phyloP scores from a whole-genome alignment of 345 rosid genomes.

The Eucalyptus coolabah region DNA sequence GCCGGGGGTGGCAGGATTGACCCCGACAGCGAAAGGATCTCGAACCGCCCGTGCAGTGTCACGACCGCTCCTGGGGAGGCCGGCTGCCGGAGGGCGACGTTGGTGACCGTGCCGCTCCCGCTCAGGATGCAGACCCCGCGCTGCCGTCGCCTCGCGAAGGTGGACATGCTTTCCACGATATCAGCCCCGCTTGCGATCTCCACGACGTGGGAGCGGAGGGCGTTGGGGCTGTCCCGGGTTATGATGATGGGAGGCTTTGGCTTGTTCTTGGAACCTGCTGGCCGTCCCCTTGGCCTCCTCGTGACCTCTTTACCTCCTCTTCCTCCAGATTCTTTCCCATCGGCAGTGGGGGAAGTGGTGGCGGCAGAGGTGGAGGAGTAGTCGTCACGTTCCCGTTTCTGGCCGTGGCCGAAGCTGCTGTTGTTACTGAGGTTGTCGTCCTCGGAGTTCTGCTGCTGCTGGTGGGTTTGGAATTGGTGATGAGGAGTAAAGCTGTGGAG shows the following conservation, averaged over 20 bases:
- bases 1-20: slow-evolving; percentile 94
- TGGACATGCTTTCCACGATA: slow-evolving; percentile 66
- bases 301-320: slow-evolving; percentile 41
- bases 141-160: slow-evolving; percentile 70
- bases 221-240: slow-evolving; percentile 92
- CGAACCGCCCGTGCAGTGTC: slow-evolving; percentile 83
- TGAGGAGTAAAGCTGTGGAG: slow-evolving; percentile 55
- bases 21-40: slow-evolving; percentile 81
- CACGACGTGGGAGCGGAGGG: slow-evolving; percentile 89
- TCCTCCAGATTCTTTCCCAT: slow-evolving; percentile 8
- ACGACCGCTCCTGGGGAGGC: slow-evolving; percentile 73
- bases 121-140: slow-evolving; percentile 84
- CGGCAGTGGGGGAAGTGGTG: not conserved
- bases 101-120: slow-evolving; percentile 81
- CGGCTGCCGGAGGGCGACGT: slow-evolving; percentile 74
- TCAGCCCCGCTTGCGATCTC: slow-evolving; percentile 78
- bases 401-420: slow-evolving; percentile 22
- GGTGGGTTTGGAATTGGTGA: slow-evolving; percentile 53
- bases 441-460: slow-evolving; percentile 33
- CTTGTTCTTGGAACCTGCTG: slow-evolving; percentile 86
- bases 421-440: slow-evolving; percentile 20
- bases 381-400: slow-evolving; percentile 65
- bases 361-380: slow-evolving; percentile 1
- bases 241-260: slow-evolving; percentile 91
- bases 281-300: slow-evolving; percentile 78